Conservation (phyloP, 495 filamentous ascomycete species). For the Jackrogersella minutella region DNA sequence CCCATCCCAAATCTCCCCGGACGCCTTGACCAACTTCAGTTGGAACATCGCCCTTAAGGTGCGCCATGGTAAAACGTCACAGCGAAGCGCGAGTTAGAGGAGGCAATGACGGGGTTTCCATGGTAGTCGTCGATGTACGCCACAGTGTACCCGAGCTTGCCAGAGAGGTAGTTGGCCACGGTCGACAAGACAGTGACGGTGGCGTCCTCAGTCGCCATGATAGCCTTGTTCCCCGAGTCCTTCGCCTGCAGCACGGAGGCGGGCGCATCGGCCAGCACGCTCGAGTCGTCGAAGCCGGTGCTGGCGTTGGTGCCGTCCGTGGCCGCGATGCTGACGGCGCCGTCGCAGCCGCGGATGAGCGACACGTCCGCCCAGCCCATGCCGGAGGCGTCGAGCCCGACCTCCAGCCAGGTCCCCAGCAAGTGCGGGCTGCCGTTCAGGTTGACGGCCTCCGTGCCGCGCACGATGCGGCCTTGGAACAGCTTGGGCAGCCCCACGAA, state of each 20-base stretch:
- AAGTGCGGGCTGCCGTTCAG: slow-evolving; percentile 32
- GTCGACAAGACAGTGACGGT: slow-evolving; percentile 7
- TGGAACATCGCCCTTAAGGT: slow-evolving; percentile 3
- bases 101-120: slow-evolving; percentile 41
- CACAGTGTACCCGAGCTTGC: slow-evolving; percentile 25
- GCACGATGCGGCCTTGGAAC: slow-evolving; percentile 40
- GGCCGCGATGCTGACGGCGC: slow-evolving; percentile 26
- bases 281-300: slow-evolving; percentile 26
- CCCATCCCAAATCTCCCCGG: background rate
- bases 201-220: slow-evolving; percentile 33
- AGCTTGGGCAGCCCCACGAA: slow-evolving; percentile 34
- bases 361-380: slow-evolving; percentile 44
- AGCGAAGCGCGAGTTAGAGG: slow-evolving; percentile 34
- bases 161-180: slow-evolving; percentile 24
- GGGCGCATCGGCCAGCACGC: slow-evolving; percentile 29
- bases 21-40: background rate
- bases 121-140: slow-evolving; percentile 43
- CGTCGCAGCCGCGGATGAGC: slow-evolving; percentile 42
- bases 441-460: slow-evolving; percentile 27
- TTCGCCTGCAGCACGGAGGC: slow-evolving; percentile 3
- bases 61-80: slow-evolving; percentile 24
- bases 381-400: slow-evolving; percentile 41
- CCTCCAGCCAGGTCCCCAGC: slow-evolving; percentile 44
- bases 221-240: slow-evolving; percentile 21
- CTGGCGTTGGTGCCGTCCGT: slow-evolving; percentile 20